These are phyloP conservation scores for Lachnum nothofagi DNA, from an alignment of 2,329 filamentous ascomycete species.

Conservation along the genomic window DNA sequence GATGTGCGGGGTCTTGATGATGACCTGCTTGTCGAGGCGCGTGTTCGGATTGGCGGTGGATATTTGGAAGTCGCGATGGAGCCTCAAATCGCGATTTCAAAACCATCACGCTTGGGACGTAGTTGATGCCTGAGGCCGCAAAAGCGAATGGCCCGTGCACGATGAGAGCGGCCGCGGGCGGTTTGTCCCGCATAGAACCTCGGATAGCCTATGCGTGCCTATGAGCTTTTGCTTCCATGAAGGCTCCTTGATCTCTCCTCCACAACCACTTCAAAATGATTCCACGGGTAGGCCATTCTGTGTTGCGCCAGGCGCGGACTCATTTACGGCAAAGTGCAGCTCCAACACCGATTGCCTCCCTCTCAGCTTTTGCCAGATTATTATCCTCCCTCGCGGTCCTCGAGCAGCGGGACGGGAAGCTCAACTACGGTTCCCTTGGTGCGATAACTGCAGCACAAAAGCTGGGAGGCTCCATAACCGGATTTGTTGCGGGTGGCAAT, in stretches of 20 bases:
- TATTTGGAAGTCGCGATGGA: conserved; percentile 19
- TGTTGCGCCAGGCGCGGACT: conserved; percentile 30
- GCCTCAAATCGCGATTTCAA: conserved; percentile 8
- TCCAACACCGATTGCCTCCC: conserved; percentile 35
- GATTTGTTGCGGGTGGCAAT: conserved; percentile 76
- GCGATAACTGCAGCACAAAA: conserved; percentile 82
- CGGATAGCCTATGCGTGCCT: no score
- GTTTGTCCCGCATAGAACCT: no score
- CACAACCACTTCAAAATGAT: conserved; percentile 28
- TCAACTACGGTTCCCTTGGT: conserved; percentile 76
- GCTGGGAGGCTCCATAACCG: conserved; percentile 79
- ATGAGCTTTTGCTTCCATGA: no score
- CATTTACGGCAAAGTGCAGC: conserved; percentile 39
- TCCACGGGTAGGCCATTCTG: conserved; percentile 27
- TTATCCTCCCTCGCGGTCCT: conserved; percentile 86
- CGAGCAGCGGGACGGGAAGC: conserved; percentile 85
- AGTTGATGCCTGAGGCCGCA: conserved; percentile 5
- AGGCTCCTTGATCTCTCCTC: conserved; percentile 1
- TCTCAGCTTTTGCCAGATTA: conserved; percentile 59
- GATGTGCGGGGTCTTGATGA: conserved; percentile 15
- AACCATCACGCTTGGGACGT: neutral
- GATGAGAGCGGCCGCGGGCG: no score
- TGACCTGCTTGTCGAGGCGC: conserved; percentile 16
- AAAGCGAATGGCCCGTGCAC: no score
- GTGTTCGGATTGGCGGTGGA: conserved; percentile 16